These are phyloP conservation scores for Macaranga tanarius DNA, from an alignment of 441 rosid species.

Conservation along the genomic window DNA sequence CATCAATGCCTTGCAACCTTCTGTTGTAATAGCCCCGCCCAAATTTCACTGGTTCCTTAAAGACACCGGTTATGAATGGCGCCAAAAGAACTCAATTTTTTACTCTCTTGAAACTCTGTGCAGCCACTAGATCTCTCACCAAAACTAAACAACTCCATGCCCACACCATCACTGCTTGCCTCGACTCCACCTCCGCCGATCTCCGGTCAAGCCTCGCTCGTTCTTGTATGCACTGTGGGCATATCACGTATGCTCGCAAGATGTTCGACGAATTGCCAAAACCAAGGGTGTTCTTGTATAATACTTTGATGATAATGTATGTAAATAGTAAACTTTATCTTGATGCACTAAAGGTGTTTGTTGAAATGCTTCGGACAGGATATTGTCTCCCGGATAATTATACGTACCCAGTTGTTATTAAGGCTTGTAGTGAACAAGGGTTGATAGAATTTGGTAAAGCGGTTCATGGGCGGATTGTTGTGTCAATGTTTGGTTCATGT, in stretches of 20 bases:
- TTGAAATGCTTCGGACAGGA: conserved; percentile 42
- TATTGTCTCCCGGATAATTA: conserved; percentile 51
- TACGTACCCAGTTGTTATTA: conserved; percentile 58
- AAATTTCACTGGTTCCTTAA: too few relatives aligned
- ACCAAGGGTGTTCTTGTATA: conserved; percentile 44
- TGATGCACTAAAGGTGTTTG: conserved; percentile 46
- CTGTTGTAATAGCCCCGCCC: conserved; percentile 20
- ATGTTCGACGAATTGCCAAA: conserved; percentile 64
- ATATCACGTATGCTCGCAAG: conserved; percentile 36
- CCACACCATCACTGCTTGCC: conserved; percentile 45
- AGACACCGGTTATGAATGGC: background rate
- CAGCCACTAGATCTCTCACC: conserved; percentile 43
- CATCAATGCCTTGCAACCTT: conserved; percentile 35
- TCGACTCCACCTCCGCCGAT: conserved; percentile 17
- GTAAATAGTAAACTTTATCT: conserved; percentile 31
- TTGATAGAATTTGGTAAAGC: conserved; percentile 43
- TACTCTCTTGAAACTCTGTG: conserved; percentile 44
- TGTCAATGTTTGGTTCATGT: conserved; percentile 38
- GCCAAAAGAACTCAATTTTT: conserved; percentile 29
- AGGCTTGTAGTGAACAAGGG: conserved; percentile 53
- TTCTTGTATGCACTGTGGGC: conserved; percentile 31
- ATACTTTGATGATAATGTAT: conserved; percentile 54
- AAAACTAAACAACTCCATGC: conserved; percentile 56
- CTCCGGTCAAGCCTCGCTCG: conserved; percentile 35
- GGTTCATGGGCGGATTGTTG: conserved; percentile 53